Evolutionary conservation across 2,329 filamentous ascomycete genomes (phyloP), one percentile per base, ranked within the genome.

Genomic region (Aspergillus costaricaensis): DNA sequence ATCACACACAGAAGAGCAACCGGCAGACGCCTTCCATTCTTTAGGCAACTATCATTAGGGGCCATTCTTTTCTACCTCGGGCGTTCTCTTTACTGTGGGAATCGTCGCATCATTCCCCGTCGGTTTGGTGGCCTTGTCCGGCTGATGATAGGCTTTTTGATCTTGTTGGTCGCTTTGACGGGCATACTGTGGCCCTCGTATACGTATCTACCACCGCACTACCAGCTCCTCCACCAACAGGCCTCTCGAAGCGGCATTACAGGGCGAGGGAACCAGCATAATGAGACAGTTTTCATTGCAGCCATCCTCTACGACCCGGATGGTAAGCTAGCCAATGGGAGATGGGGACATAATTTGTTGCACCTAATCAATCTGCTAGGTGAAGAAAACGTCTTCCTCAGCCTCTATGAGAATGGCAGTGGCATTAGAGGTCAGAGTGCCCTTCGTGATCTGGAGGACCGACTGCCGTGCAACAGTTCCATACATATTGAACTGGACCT

Each of bases 381-480:
- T 0, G 81, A 82, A 8, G 79, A 88, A 27, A 89, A 91, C 66
- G 85, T 89, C 2, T 90, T 87, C 69, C 75, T 92, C 57, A 90
- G 87, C 72, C 84, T 92, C 30, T 92, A 91, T 72, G 89, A 90
- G 69, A 89, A 89, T 67, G 85, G 89, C 68, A 84, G 88, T 30
- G 86, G 86, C 1, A 76, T 79, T 0, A 74, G 79, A 19, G 86
- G 85, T 14, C 79, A 78, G 56, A 70, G 75, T 25, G 86, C 87
- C 0, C 76, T 91, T 53, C 65, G 62, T 6, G 72, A 76, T 2
- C 81, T 91, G 43, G 80, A 81, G 55, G 69, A 74, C 27, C 79
- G 77, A 49, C 75, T 85, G 10, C 71, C 75, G 17, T 82, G 82
- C 81, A 61, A 77, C 41, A 77, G 80, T 64, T 76, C 76, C 0